These are phyloP conservation scores for Cryptococcus amylolentus DNA, from an alignment of 1,284 basidiomycete species.

Conservation along the genomic window DNA sequence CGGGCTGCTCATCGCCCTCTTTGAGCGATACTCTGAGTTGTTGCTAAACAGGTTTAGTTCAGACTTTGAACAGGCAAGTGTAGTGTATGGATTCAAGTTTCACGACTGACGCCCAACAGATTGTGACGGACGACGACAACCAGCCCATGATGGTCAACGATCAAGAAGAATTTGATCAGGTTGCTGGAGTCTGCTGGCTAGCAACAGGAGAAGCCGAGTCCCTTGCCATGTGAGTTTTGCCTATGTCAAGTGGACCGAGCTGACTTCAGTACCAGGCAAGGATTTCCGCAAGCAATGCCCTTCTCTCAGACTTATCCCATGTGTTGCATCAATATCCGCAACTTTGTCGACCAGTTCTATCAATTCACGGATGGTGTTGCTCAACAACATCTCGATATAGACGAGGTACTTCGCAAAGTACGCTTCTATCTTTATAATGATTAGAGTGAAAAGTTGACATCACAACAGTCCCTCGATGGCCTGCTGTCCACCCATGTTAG, in stretches of 20 bases:
- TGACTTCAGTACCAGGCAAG: conserved; percentile 52
- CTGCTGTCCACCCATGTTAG: conserved; percentile 79
- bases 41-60: conserved; percentile 77
- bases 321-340: conserved; percentile 93
- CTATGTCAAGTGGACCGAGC: background rate
- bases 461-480: conserved; percentile 74
- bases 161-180: conserved; percentile 66
- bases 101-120: conserved; percentile 52
- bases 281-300: conserved; percentile 74
- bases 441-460: background rate
- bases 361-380: conserved; percentile 92
- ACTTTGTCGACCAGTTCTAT: conserved; percentile 94
- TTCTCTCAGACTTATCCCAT: conserved; percentile 95
- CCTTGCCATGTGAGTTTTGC: conserved; percentile 58
- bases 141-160: conserved; percentile 83
- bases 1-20: conserved; percentile 77
- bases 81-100: background rate
- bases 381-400: conserved; percentile 86
- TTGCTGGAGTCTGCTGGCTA: conserved; percentile 83
- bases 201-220: conserved; percentile 63
- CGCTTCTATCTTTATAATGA: conserved; percentile 1
- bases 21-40: conserved; percentile 83
- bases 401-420: conserved; percentile 85
- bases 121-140: conserved; percentile 84
- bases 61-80: conserved; percentile 71